phyloP scores from a whole-genome alignment of 1,139 yeast species.

The Pichia sp. region DNA sequence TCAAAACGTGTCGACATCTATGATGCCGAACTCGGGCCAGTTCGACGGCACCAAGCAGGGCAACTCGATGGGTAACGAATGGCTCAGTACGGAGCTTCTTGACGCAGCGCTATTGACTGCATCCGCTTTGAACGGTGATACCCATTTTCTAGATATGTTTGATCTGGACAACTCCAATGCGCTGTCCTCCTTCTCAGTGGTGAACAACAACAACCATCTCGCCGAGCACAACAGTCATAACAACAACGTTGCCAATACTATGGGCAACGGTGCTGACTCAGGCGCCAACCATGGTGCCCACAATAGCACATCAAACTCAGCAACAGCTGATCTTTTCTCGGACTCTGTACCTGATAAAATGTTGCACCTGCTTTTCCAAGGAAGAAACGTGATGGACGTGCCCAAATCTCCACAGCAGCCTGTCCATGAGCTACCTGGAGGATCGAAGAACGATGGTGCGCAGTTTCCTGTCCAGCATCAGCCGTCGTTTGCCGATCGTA shows the following conservation, averaged over 20 bases:
- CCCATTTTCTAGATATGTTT: constrained; percentile 53
- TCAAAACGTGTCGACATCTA: constrained; percentile 12
- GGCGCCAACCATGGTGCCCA: background rate
- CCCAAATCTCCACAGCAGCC: background rate
- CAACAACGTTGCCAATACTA: background rate
- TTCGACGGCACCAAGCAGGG: constrained; percentile 22
- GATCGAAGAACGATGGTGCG: background rate
- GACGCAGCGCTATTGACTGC: constrained; percentile 73
- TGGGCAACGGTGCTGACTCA: background rate
- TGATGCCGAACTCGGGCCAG: constrained; percentile 9
- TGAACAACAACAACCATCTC: background rate
- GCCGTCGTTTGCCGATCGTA: background rate
- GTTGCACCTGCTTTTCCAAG: constrained; percentile 50
- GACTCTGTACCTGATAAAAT: constrained; percentile 39
- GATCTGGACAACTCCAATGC: constrained; percentile 13
- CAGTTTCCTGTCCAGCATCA: background rate
- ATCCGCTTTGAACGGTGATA: constrained; percentile 64
- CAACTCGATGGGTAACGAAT: constrained; percentile 37
- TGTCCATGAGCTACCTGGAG: background rate
- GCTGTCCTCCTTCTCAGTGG: background rate
- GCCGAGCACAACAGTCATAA: background rate
- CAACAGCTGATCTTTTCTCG: constrained; percentile 10
- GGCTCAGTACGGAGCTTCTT: constrained; percentile 66
- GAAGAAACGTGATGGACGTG: constrained; percentile 28
- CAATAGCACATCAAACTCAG: background rate